Evolutionary conservation across 768 basidiomycete species (phyloP), one percentile per base, ranked within the genome.

Genomic region (Podaxis carcinomalis): DNA sequence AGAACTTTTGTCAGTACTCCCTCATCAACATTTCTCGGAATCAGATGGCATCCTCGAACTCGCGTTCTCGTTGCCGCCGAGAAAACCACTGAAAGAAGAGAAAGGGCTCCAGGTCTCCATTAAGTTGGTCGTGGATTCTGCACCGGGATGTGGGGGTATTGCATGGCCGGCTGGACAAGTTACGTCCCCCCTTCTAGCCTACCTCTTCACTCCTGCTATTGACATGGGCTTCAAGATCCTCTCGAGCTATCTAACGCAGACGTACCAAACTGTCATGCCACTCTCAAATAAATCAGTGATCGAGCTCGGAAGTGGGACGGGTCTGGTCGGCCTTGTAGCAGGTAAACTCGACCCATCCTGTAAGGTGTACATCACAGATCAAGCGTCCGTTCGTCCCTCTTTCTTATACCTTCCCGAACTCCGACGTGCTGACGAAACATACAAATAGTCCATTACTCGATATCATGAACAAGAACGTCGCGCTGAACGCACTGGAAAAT

Each of bases 161-260:
- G 87, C 91, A 2, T 96, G 95, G 95, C 92, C 92, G 3, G 92
- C 94, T 6, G 95, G 93, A 65, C 85, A 93, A 83, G 93, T 61
- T 93, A 66, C 66, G 76, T 70, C 23, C 37, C 53, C 42, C 11
- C 55, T 39, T 42, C 44, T 59, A 52, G 37, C 42, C 63, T 51
- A 61, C 39, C 42, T 35, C 40, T 52, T 40, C 39, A 52, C 57
- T 3, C 61, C 19, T 25, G 37, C 44, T 57, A 56, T 56, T 67
- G 64, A 64, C 50, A 16, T 51, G 57, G 21, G 57, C n/a, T 27
- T 13, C 47, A 37, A 96, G 93, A 87, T 95, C 32, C 78, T 97
- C 5, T 83, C 92, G 9, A 81, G 77, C 47, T 95, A 95, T 72
- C 77, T 97, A 36, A 77, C 85, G 16, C 79, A 83, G 46, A 61